A percentile compares a stretch with the other conserved stretches of the same genome.
Evolutionary conservation across 2,329 filamentous ascomycete species (phyloP).

Genomic region (Tolypocladium amazonense): DNA sequence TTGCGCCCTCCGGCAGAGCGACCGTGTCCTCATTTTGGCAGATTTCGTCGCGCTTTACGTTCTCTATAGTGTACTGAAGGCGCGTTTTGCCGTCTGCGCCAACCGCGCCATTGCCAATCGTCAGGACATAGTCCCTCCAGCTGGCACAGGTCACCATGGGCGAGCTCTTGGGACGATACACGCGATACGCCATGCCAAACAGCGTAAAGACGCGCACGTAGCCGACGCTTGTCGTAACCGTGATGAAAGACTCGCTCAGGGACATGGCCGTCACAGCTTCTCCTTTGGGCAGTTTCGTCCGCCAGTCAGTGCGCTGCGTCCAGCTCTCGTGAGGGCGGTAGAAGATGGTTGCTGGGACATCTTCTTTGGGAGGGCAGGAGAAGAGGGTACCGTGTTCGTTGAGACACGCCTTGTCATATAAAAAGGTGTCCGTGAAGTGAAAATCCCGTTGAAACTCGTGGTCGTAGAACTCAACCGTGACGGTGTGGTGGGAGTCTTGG

Average conservation of each 20-base stretch:
- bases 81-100: constrained; percentile 67
- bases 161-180: constrained; percentile 84
- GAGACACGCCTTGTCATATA: constrained; percentile 93
- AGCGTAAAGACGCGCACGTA: constrained; percentile 91
- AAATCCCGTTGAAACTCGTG: constrained; percentile 86
- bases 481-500: constrained; percentile 84
- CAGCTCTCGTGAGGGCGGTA: constrained; percentile 96
- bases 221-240: constrained; percentile 74
- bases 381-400: constrained; percentile 79
- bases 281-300: constrained; percentile 75
- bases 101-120: constrained; percentile 84
- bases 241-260: constrained; percentile 81
- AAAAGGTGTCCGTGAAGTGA: constrained; percentile 92
- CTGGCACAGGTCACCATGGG: constrained; percentile 89
- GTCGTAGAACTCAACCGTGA: constrained; percentile 97
- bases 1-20: constrained; percentile 64
- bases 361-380: constrained; percentile 61
- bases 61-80: constrained; percentile 85
- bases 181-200: constrained; percentile 78
- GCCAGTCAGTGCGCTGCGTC: constrained; percentile 86
- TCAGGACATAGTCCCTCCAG: constrained; percentile 94
- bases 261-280: constrained; percentile 83
- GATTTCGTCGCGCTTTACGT: constrained; percentile 87
- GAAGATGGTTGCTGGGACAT: constrained; percentile 69
- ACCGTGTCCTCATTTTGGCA: constrained; percentile 91